Evolutionary conservation across 1,284 basidiomycete genomes (phyloP), one percentile per base, ranked within the genome.

Genomic region (Cystobasidium pallidum): DNA sequence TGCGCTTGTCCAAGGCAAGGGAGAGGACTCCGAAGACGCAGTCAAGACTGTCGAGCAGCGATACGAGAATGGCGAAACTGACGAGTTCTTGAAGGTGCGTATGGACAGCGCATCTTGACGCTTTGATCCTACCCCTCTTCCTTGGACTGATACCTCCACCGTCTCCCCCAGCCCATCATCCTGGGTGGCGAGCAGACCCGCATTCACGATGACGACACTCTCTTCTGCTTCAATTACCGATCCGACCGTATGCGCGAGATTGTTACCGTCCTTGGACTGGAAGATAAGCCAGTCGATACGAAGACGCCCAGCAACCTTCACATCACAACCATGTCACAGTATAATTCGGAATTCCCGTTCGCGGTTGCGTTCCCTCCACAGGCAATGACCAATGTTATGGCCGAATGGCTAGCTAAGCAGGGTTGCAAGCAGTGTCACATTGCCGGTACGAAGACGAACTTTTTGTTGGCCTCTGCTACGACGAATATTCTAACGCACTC

Each of bases 171-270:
- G 83, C 92, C 92, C 1, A 91, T 94, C 80, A 91, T 94, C 77
- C 86, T 90, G 58, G 88, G 91, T 68, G 89, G 89, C 0, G 87
- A 87, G 21, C 86, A 88, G 55, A 89, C 90, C 6, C 84, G 91
- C 59, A 88, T 94, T 79, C 89, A 93, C 81, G 83, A 83, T 77
- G 81, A 82, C 59, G 92, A 94, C 80, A 93, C 92, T 0, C 78
- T 94, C 10, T 94, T 93, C 86, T 88, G 91, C 83, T 95, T 94
- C 87, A 95, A 95, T 84, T 94, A 94, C 82, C 89, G 92, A 74
- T 93, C 92, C 1, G 92, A 95, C 81, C 88, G 92, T 73, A 92
- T 95, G 89, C 87, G 92, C 58, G 92, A 95, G 82, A 88, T 94
- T 75, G 85, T 83, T 17, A 83, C 86, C n/a, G 86, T 94, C 2